Evolutionary conservation across 1,284 basidiomycete species (phyloP).

Genomic region (Malassezia brasiliensis): DNA sequence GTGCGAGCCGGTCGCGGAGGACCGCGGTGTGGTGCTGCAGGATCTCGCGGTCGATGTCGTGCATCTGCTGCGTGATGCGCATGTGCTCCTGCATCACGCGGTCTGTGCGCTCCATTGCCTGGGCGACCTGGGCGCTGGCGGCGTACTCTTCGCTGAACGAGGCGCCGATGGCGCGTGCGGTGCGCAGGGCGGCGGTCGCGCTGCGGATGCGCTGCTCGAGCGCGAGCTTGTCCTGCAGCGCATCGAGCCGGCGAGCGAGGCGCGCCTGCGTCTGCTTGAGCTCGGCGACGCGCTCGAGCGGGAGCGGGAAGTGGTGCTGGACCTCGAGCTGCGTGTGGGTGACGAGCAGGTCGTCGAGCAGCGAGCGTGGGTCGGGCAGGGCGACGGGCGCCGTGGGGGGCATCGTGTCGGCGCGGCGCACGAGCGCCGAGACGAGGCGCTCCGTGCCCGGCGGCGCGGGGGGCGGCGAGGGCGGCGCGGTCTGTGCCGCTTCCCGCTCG

Average conservation of each 20-base stretch:
- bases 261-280: background rate
- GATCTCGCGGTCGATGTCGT: background rate
- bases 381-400: background rate
- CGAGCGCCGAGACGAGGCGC: background rate
- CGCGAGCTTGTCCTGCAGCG: constrained; percentile 2
- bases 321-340: constrained; percentile 14
- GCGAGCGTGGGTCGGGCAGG: background rate
- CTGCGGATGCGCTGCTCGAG: constrained; percentile 14
- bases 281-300: constrained; percentile 10
- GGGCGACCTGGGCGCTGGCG: background rate
- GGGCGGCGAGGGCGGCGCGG: background rate
- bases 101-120: constrained; percentile 13
- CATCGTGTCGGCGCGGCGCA: background rate
- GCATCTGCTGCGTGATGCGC: background rate
- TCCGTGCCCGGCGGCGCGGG: background rate
- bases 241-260: background rate
- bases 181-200: constrained; percentile 5
- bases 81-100: constrained; percentile 4
- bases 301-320: constrained; percentile 6
- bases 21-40: constrained; percentile 14
- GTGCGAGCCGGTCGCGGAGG: constrained; percentile 1
- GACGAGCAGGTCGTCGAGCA: constrained; percentile 1
- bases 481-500: too few relatives aligned
- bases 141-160: background rate
- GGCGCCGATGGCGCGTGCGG: background rate